Conservation (phyloP, 192 early-diverging fungal species). For the Linnemannia hyalina region DNA sequence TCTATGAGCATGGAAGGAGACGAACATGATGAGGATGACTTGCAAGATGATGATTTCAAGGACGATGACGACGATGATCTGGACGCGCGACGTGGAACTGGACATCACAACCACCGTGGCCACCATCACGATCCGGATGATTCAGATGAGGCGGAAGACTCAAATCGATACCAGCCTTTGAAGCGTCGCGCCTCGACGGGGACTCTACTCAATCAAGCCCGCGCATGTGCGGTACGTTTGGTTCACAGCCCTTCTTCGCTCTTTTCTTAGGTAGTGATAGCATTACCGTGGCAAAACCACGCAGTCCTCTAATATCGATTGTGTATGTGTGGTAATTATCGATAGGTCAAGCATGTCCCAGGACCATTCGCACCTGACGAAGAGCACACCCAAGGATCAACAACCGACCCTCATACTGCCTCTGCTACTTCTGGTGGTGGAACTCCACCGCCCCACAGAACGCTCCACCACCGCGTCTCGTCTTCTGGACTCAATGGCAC, state of each 20-base stretch:
- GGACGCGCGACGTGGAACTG: neutral
- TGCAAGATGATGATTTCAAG: constrained; percentile 29
- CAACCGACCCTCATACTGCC: neutral
- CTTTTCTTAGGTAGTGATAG: neutral
- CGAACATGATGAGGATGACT: constrained; percentile 22
- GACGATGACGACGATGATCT: constrained; percentile 27
- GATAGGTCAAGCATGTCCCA: constrained; percentile 19
- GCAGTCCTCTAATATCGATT: neutral
- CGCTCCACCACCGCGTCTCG: neutral
- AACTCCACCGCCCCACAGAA: neutral
- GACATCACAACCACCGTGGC: neutral
- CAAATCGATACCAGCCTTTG: constrained; percentile 40
- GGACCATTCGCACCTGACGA: neutral
- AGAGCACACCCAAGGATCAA: neutral
- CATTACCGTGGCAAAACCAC: neutral
- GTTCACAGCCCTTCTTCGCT: neutral
- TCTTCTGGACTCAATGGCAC: neutral
- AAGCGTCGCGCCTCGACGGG: constrained; percentile 51
- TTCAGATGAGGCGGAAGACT: constrained; percentile 27
- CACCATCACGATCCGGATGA: constrained; percentile 19
- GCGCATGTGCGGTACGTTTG: constrained; percentile 22
- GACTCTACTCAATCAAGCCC: constrained; percentile 35
- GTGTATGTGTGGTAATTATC: no score
- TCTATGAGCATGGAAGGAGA: constrained; percentile 37
- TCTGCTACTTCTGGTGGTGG: neutral